A percentile compares a stretch with the other conserved stretches of the same genome.
Evolutionary conservation across 1,139 yeast species (phyloP).

Genomic region (Scheffersomyces titani): DNA sequence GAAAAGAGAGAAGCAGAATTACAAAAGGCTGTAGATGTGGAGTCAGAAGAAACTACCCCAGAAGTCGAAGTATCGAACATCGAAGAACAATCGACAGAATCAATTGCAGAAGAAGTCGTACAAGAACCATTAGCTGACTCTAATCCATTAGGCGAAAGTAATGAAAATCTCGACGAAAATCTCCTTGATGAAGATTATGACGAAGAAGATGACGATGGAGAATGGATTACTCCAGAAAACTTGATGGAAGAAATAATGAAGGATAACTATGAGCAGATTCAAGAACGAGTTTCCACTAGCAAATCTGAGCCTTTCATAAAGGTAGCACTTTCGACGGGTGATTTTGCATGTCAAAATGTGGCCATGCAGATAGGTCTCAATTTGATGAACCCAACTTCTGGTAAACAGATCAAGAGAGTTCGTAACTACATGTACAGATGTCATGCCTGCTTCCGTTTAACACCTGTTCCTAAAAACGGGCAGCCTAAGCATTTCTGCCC

Average conservation of each 20-base stretch:
- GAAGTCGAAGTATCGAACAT: constrained; percentile 9
- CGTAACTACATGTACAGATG: constrained; percentile 94
- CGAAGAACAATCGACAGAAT: constrained; percentile 14
- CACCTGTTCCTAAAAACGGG: constrained; percentile 77
- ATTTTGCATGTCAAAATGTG: constrained; percentile 96
- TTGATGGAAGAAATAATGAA: constrained; percentile 66
- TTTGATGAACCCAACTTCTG: constrained; percentile 82
- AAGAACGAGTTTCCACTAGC: constrained; percentile 24
- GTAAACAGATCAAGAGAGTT: constrained; percentile 80
- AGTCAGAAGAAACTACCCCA: constrained; percentile 2
- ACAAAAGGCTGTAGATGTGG: constrained; percentile 13
- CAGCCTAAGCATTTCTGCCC: constrained; percentile 88
- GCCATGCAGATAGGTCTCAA: constrained; percentile 88
- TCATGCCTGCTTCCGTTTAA: constrained; percentile 89
- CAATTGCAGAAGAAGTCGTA: neutral
- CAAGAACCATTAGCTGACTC: constrained; percentile 7
- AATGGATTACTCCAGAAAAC: constrained; percentile 94
- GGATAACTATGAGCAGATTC: constrained; percentile 53
- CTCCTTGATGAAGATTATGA: constrained; percentile 46
- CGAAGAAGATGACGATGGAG: constrained; percentile 77
- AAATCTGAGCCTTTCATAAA: constrained; percentile 35
- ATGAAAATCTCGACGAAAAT: neutral
- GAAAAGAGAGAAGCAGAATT: constrained; percentile 51
- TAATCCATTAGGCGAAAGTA: constrained; percentile 12
- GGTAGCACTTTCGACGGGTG: constrained; percentile 91